Base-by-base conservation (phyloP, 2,329 filamentous ascomycete genomes). In the Colletotrichum theobromicola region DNA sequence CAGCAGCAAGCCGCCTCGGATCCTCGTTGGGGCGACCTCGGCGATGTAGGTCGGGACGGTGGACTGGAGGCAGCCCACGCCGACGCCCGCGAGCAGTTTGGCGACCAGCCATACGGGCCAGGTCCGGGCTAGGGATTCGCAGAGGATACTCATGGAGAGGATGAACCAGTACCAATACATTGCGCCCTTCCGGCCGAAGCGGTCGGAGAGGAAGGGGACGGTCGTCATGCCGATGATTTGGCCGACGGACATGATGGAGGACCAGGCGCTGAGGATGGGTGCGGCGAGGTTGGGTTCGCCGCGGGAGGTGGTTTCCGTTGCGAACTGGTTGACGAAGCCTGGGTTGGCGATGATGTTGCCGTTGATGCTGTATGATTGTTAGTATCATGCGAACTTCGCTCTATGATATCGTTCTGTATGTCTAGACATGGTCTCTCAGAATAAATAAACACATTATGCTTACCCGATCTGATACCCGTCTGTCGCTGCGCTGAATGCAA, bases 81-180 rank as follows among this genome's bases (percentile, higher is more conserved):
- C 86, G 70, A 86, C 83, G 15, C 85, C 81, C 7, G 79, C 79
- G 3, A 82, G 78, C 3, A 82, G 70, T 71, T 82, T 81, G 4
- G 75, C 86, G 9, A 83, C 80, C 0, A 86, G 81, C 84, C 85
- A 87, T 75, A 84, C 82, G 8, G 82, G 76, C 85, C 84, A 87
- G 4, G 71, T 75, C 4, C 81, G 80, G 1, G 83, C 81, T 7
- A 86, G 77, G 0, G 79, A 79, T 70, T 87, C 85, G 21, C 81
- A 80, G 18, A 85, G 79, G 24, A 85, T 78, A 61, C 84, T 86
- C 72, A 79, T 74, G 34, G 78, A 77, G 6, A 84, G 79, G 50
- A 83, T 76, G 9, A 78, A 74, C 82, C 81, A 83, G 67, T 80
- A 78, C 15, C 77, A 77, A 18, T 80, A 79, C 78, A 84, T 81